Evolutionary conservation across 371 early-diverging fungal genomes (phyloP), one percentile per base, ranked within the genome.

Genomic region (Rhizopus stolonifer): DNA sequence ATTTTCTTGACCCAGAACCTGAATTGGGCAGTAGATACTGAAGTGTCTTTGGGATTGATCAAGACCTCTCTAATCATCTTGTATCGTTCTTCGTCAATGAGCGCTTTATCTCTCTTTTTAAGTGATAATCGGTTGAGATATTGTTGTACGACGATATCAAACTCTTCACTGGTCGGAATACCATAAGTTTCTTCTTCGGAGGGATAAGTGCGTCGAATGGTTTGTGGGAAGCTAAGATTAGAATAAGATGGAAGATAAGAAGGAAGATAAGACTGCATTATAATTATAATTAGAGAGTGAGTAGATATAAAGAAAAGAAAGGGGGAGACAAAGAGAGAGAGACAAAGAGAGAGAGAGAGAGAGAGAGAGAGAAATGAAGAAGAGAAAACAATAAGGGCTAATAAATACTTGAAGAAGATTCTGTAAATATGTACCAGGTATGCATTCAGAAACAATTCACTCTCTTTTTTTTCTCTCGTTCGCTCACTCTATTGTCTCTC

Each of bases 1-100:
- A 74, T 74, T 39, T 71, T 74, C 47, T 74, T 74, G 9, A 65
- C 75, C 71, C 75, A 74, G 36, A 71, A 74, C 14, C 71, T 59
- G 26, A 74, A 74, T 49, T 74, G 75, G 0, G 75, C 75, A 6
- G 71, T 74, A 6, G 75, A 74, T 5, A 70, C 62, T 18, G 69
- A 62, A 0, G 75, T 74, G 31, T 74, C 68, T 51, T 65, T 74
- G 15, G 75, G 75, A n/a, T 74, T 61, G 6, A 64, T 58, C 21
- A 74, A 54, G 3, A 70, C 67, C 46, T 64, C 65, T 36, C 68
- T 65, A 46, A 74, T 70, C 43, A 69, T 64, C 40, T 66, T 63
- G 44, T 74, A 74, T 58, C 71, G 69, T 11, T 48, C 47, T 49
- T 68, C 63, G 29, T 71, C 59, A 13, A 74, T 56, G 6, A 74